Base-by-base conservation (phyloP, 2,329 filamentous ascomycete genomes). In the Falciphora oryzae region DNA sequence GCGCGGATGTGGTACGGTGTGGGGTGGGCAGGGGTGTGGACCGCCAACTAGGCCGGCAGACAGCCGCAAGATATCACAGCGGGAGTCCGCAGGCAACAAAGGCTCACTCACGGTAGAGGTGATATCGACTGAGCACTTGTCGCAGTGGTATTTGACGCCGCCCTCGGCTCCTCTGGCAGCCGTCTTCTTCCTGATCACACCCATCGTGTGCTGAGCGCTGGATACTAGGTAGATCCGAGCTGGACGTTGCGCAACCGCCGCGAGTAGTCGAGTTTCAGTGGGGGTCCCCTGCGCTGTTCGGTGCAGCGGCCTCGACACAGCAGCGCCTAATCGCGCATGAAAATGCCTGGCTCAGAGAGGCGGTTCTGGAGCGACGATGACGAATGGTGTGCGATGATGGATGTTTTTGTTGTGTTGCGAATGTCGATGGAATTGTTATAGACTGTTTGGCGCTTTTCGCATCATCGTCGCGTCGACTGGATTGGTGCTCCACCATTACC, bases 101-200 rank as follows among this genome's bases (percentile, higher is more conserved):
- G 65, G 61, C 28, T 62, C 59, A 82, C 89, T 73, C 84, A 96
- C 95, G 60, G 95, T 99, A 6, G 93, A 95, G 60, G 95, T 99
- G 70, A 99, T 96, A 76, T 99, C 95, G 65, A 92, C 92, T 59
- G 92, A 96, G 77, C 95, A 99, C 66, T 96, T 89, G 77, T 99
- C 96, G 81, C 95, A 99, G 69, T 98, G 92, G 76, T 96, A 99
- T 76, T 98, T 97, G 38, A 93, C 91, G 68, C 91, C 91, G 61
- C 91, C 93, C 75, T 97, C 92, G 63, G 90, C 92, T 68, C 91
- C 92, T 73, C 91, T 85, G 64, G 89, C 88, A 69, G 90, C 91
- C 66, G 92, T 95, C 81, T 97, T 97, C 83, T 97, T 97, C 75
- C 93, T 90, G 75, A 97, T 97, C 73, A 97, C 90, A 71, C 93